A percentile compares a stretch with the other conserved stretches of the same genome.
Evolutionary conservation across 2,329 filamentous ascomycete genomes (phyloP).

Genomic region (Penicillium brasilianum): DNA sequence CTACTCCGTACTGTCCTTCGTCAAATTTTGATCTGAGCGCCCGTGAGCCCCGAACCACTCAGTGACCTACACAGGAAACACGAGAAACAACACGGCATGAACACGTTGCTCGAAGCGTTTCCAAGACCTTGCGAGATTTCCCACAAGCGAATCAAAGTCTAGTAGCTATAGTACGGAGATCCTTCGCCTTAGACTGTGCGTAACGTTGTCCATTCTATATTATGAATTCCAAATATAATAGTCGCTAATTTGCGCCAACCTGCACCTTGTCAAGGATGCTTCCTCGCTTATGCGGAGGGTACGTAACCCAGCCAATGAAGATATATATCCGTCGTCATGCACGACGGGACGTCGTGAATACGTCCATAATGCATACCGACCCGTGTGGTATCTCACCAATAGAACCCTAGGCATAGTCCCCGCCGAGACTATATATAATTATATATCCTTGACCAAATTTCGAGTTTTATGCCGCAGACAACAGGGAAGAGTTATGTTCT

Average conservation of each 20-base stretch:
- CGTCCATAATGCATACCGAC: neutral
- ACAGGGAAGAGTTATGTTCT: neutral
- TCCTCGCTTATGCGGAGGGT: slow-evolving; percentile 5
- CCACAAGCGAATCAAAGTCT: neutral
- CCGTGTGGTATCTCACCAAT: neutral
- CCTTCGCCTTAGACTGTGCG: neutral
- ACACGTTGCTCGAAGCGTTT: neutral
- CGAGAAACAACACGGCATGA: neutral
- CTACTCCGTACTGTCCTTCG: neutral
- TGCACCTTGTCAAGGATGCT: neutral
- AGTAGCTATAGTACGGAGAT: neutral
- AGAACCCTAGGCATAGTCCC: neutral
- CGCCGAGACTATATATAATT: neutral
- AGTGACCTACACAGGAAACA: neutral
- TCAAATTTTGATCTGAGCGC: neutral
- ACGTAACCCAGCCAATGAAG: slow-evolving; percentile 1
- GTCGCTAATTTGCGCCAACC: neutral
- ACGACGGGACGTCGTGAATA: neutral
- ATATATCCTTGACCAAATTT: neutral
- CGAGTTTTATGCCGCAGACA: neutral
- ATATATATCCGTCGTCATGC: neutral
- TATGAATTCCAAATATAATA: neutral
- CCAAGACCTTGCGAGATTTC: neutral
- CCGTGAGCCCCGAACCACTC: neutral
- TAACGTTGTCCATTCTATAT: neutral